Evolutionary conservation across 208 protist genomes (phyloP).

Genomic region (Leptomonas seymouri): DNA sequence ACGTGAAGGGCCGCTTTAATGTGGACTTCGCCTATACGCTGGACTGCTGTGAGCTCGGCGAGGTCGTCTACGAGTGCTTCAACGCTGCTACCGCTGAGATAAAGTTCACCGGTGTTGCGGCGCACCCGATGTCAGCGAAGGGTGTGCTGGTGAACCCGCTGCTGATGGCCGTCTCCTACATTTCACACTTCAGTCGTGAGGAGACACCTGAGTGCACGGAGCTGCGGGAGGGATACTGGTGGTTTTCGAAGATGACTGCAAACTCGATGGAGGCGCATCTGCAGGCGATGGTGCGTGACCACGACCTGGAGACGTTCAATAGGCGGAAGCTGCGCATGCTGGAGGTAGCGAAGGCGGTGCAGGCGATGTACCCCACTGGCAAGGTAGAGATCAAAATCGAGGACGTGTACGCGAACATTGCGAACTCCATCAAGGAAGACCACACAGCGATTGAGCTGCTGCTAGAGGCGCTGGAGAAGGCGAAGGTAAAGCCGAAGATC

Average conservation of each 20-base stretch:
- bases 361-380: slow-evolving; percentile 66
- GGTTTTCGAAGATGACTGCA: slow-evolving; percentile 69
- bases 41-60: slow-evolving; percentile 86
- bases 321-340: slow-evolving; percentile 55
- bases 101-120: slow-evolving; percentile 72
- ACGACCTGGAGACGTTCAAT: slow-evolving; percentile 58
- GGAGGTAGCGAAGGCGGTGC: slow-evolving; percentile 51
- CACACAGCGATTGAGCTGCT: slow-evolving; percentile 74
- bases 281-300: slow-evolving; percentile 72
- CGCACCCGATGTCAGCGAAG: slow-evolving; percentile 90
- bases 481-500: slow-evolving; percentile 70
- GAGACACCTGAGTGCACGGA: slow-evolving; percentile 85
- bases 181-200: slow-evolving; percentile 58
- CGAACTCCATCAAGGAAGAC: slow-evolving; percentile 61
- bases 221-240: slow-evolving; percentile 81
- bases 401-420: slow-evolving; percentile 83
- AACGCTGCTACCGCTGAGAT: slow-evolving; percentile 69
- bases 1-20: slow-evolving; percentile 72
- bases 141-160: slow-evolving; percentile 88
- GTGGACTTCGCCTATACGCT: slow-evolving; percentile 88
- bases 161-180: slow-evolving; percentile 82
- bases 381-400: slow-evolving; percentile 57
- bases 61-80: slow-evolving; percentile 89
- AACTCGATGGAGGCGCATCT: slow-evolving; percentile 55
- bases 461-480: slow-evolving; percentile 57